These are phyloP conservation scores for Chaetomiaceae sp. DNA, from an alignment of 2,329 filamentous ascomycete genomes.

Conservation along the genomic window DNA sequence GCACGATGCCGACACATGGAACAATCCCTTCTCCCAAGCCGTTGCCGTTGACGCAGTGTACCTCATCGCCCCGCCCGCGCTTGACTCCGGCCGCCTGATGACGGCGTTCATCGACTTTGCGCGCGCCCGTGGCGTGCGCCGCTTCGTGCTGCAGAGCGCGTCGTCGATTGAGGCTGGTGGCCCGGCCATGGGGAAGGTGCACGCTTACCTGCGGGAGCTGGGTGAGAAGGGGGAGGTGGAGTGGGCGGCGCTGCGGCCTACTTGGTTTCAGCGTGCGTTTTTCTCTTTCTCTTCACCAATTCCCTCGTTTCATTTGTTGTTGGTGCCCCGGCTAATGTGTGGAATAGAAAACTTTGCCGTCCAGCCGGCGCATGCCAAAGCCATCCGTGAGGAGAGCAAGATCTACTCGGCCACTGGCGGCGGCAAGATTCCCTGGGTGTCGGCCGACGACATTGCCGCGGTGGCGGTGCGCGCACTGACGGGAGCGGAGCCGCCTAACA, in stretches of 20 bases:
- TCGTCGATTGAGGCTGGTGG: conserved; percentile 33
- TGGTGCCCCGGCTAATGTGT: background rate
- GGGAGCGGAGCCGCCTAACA: conserved; percentile 34
- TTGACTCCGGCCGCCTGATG: conserved; percentile 30
- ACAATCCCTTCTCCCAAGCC: conserved; percentile 26
- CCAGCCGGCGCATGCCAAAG: conserved; percentile 19
- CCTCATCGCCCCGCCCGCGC: conserved; percentile 33
- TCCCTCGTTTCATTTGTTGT: background rate
- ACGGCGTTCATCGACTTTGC: conserved; percentile 39
- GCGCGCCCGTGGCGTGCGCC: conserved; percentile 29
- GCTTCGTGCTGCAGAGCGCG: conserved; percentile 41
- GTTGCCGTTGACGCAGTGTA: conserved; percentile 27
- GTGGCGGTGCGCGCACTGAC: conserved; percentile 38
- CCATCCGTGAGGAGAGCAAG: conserved; percentile 34
- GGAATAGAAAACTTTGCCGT: conserved; percentile 39
- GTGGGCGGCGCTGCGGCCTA: conserved; percentile 39
- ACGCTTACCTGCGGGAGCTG: conserved; percentile 34
- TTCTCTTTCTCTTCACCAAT: background rate
- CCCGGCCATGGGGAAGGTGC: conserved; percentile 31
- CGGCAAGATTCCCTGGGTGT: conserved; percentile 42
- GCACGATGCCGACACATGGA: conserved; percentile 36
- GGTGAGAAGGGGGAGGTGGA: conserved; percentile 32
- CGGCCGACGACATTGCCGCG: conserved; percentile 40
- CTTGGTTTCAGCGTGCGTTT: conserved; percentile 42
- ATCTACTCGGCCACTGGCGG: conserved; percentile 38